phyloP scores from a whole-genome alignment of 305 asterid species.

The Fraxinus baroniana region DNA sequence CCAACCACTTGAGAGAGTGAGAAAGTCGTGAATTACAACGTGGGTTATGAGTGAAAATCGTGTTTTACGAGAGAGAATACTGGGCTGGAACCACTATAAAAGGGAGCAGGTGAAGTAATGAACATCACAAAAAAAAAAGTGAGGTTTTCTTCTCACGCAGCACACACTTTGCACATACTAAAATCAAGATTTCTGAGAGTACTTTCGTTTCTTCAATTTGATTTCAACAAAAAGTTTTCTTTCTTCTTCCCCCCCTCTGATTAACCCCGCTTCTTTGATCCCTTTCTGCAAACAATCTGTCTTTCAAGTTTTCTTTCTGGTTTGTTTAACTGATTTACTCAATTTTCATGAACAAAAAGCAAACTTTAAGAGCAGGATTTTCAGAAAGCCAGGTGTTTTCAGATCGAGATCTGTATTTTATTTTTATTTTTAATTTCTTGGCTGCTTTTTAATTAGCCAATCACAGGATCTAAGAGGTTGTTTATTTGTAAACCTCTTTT shows the following conservation, averaged over 20 bases:
- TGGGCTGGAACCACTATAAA: slow-evolving; percentile 33
- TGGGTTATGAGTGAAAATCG: background rate
- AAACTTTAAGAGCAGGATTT: slow-evolving; percentile 45
- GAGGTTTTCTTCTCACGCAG: slow-evolving; percentile 48
- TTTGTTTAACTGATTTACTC: slow-evolving; percentile 28
- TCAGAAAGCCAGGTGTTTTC: slow-evolving; percentile 56
- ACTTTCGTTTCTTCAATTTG: background rate
- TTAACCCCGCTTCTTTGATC: slow-evolving; percentile 57
- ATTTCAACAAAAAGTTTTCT: background rate
- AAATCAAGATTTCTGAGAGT: slow-evolving; percentile 3
- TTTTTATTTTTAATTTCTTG: background rate
- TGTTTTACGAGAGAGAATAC: slow-evolving; percentile 18
- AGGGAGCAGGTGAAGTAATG: background rate
- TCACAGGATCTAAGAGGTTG: slow-evolving; percentile 43
- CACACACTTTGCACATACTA: slow-evolving; percentile 42
- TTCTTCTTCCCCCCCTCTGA: slow-evolving; percentile 19
- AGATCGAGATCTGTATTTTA: slow-evolving; percentile 44
- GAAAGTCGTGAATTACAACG: background rate
- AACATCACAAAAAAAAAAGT: slow-evolving; percentile 23
- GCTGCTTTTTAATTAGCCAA: slow-evolving; percentile 29
- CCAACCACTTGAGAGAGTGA: background rate
- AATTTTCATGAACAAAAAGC: slow-evolving; percentile 30
- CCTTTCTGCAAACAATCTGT: slow-evolving; percentile 65
- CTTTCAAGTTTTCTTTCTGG: slow-evolving; percentile 28
- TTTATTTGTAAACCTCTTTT: slow-evolving; percentile 59